A percentile compares a stretch with the other conserved stretches of the same genome.
Conservation (phyloP, 2,329 filamentous ascomycete species). For the Pseudogymnoascus sp. region DNA sequence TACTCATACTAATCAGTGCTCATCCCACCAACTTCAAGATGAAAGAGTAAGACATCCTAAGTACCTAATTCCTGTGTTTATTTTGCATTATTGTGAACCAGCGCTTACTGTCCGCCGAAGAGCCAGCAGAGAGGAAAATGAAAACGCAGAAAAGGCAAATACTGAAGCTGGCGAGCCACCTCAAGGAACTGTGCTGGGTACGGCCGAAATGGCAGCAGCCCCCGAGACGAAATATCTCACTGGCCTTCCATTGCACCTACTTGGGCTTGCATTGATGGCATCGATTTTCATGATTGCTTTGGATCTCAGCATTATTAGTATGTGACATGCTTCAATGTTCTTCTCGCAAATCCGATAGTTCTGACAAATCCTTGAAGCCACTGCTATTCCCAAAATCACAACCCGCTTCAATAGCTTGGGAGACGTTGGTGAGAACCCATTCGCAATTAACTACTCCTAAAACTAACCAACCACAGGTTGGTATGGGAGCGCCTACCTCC, state of each 20-base stretch:
- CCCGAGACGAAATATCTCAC: conserved; percentile 15
- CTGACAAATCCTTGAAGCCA: neutral
- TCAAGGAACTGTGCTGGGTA: neutral
- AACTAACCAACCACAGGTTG: conserved; percentile 20
- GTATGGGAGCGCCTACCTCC: conserved; percentile 32
- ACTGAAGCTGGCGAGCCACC: neutral
- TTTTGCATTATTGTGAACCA: neutral
- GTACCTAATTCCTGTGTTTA: neutral
- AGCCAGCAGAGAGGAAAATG: neutral
- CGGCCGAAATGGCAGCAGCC: neutral
- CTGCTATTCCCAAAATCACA: conserved; percentile 18
- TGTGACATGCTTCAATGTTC: neutral
- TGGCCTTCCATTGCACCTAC: neutral
- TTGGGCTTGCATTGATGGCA: neutral
- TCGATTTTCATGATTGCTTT: conserved; percentile 38
- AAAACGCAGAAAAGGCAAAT: neutral
- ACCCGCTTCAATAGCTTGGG: conserved; percentile 19
- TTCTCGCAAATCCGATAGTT: too few relatives aligned
- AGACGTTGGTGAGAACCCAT: conserved; percentile 12
- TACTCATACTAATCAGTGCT: neutral
- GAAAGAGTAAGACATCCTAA: neutral
- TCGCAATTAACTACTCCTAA: neutral
- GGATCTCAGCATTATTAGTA: conserved; percentile 24
- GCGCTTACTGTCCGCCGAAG: neutral
- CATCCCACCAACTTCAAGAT: neutral